These are phyloP conservation scores for Ganoderma resinaceum DNA, from an alignment of 1,284 basidiomycete species.

Conservation along the genomic window DNA sequence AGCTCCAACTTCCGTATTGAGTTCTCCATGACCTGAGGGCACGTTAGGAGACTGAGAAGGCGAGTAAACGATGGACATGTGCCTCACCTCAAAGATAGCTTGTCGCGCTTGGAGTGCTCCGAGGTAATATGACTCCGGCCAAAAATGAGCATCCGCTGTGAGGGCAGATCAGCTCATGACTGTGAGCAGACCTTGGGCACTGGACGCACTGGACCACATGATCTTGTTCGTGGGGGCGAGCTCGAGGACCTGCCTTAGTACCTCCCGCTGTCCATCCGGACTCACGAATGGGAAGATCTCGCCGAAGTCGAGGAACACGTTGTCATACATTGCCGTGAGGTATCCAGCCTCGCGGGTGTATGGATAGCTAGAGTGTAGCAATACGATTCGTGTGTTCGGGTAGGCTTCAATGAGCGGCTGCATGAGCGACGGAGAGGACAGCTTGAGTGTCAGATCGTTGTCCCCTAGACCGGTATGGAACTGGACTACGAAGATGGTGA, in stretches of 20 bases:
- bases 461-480: slow-evolving; percentile 85
- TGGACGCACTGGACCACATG: slow-evolving; percentile 75
- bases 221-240: slow-evolving; percentile 78
- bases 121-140: slow-evolving; percentile 79
- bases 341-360: slow-evolving; percentile 80
- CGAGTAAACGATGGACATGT: not conserved
- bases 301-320: slow-evolving; percentile 82
- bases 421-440: slow-evolving; percentile 68
- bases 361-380: slow-evolving; percentile 78
- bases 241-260: slow-evolving; percentile 71
- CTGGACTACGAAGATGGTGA: slow-evolving; percentile 57
- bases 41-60: not conserved
- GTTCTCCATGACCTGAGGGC: slow-evolving; percentile 55
- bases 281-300: slow-evolving; percentile 79
- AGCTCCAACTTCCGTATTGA: slow-evolving; percentile 53
- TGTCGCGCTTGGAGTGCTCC: slow-evolving; percentile 67
- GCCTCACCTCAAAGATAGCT: slow-evolving; percentile 61
- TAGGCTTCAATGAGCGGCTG: slow-evolving; percentile 72
- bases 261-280: slow-evolving; percentile 61
- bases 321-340: slow-evolving; percentile 69
- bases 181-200: not conserved
- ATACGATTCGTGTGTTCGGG: slow-evolving; percentile 64
- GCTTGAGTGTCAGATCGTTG: slow-evolving; percentile 65
- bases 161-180: not conserved
- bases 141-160: slow-evolving; percentile 78